These are phyloP conservation scores for Xanthoparmelia taractica DNA, from an alignment of 495 filamentous ascomycete species.

Conservation along the genomic window DNA sequence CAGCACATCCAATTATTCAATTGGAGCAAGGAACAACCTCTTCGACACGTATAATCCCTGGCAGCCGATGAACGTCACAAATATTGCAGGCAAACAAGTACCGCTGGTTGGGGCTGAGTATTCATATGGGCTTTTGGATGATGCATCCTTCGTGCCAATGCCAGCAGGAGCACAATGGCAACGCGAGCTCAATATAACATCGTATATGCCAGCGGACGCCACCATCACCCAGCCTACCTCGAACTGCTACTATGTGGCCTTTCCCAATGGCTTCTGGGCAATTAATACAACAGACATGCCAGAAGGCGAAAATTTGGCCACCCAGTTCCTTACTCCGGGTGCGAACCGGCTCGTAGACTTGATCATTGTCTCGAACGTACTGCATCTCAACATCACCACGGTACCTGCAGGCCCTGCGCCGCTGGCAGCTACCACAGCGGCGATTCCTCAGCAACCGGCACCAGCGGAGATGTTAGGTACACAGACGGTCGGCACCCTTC, in stretches of 20 bases:
- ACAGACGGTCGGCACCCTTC: background rate
- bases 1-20: conserved; percentile 12
- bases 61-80: conserved; percentile 1
- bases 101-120: conserved; percentile 5
- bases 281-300: background rate
- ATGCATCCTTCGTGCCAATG: conserved; percentile 6
- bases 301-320: background rate
- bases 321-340: conserved; percentile 7
- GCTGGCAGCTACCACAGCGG: background rate
- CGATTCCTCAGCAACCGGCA: conserved; percentile 1
- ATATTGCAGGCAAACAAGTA: background rate
- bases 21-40: conserved; percentile 15
- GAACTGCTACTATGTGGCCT: conserved; percentile 6
- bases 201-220: conserved; percentile 6
- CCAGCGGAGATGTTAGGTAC: background rate
- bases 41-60: conserved; percentile 10
- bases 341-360: background rate
- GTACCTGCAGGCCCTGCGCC: background rate
- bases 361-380: background rate
- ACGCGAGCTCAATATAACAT: conserved; percentile 13
- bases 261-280: conserved; percentile 9
- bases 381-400: conserved; percentile 8
- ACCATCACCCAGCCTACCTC: background rate
- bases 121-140: background rate
- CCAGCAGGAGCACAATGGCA: conserved; percentile 11